Evolutionary conservation across 495 filamentous ascomycete genomes (phyloP).

Genomic region (Hypoxylon intermedium): DNA sequence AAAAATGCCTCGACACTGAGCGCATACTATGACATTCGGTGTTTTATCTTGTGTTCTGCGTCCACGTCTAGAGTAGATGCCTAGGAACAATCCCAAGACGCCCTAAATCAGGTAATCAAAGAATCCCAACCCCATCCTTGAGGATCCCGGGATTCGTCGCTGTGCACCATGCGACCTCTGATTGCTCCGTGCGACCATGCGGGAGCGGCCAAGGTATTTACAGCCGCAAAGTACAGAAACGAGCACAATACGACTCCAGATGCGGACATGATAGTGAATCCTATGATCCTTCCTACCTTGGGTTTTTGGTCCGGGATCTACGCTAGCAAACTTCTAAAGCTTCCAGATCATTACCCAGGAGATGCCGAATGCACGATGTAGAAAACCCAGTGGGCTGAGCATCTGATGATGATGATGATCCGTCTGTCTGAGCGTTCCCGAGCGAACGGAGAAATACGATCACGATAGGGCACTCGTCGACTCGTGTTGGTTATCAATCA

Average conservation of each 20-base stretch:
- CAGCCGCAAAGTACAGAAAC: conserved; percentile 22
- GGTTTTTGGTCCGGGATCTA: conserved; percentile 32
- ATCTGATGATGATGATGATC: conserved; percentile 26
- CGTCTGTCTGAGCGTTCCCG: conserved; percentile 6
- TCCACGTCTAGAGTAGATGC: not conserved
- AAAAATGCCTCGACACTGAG: conserved; percentile 29
- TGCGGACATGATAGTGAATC: conserved; percentile 12
- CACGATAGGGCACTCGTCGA: conserved; percentile 13
- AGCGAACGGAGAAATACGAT: conserved; percentile 26
- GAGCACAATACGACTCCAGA: conserved; percentile 30
- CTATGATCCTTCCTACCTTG: conserved; percentile 19
- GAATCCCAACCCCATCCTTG: conserved; percentile 29
- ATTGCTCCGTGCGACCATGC: conserved; percentile 36
- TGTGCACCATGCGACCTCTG: conserved; percentile 31
- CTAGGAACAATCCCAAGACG: not conserved
- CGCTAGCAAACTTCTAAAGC: conserved; percentile 31
- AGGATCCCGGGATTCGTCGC: conserved; percentile 39
- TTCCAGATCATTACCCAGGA: conserved; percentile 14
- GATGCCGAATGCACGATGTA: conserved; percentile 13
- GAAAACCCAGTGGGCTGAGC: conserved; percentile 18
- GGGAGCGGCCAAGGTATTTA: conserved; percentile 17
- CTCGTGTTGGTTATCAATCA: conserved; percentile 2
- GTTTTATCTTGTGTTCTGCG: conserved; percentile 23
- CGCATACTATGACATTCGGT: conserved; percentile 30
- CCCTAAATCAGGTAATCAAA: conserved; percentile 9